Evolutionary conservation across 495 filamentous ascomycete species (phyloP), one percentile per base, ranked within the genome.

Genomic region (Aspergillus biplanus): DNA sequence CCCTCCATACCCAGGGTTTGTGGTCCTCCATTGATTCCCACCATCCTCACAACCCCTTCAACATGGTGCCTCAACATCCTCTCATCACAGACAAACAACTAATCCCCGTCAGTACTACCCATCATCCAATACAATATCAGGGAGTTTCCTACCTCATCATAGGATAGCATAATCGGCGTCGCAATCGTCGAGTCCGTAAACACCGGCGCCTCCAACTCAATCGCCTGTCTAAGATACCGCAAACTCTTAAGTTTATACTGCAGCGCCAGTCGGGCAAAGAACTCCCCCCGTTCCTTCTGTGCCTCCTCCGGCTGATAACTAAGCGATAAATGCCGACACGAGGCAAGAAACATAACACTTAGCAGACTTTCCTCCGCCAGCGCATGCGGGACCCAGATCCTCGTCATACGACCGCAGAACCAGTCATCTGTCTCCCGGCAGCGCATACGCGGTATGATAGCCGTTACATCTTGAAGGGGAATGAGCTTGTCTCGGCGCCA

Each of bases 151-250:
- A 65, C 69, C 64, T 71, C 66, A 46, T 71, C 69, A 62, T 69
- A 71, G 56, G 69, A 61, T 13, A 71, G 42, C 69, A 71, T 71
- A 3, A 69, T 67, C 5, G 69, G 64, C 49, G 65, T 66, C 44
- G 66, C 58, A 49, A 71, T 59, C 0, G 66, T 68, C 0, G 63
- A 63, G 53, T 71, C 66, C 52, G 35, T 69, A 53, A 65, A 67
- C 0, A 44, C 18, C 7, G 69, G 64, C 39, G 58, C 18, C 34
- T 61, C 58, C 5, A 15, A 9, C 13, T 33, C 15, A 35, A 61
- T 61, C 8, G 48, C 48, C 7, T 44, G 31, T 44, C 58, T 27
- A 6, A 61, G 34, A 6, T 35, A 52, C 48, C 39, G 48, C 34
- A 61, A 2, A 7, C 50, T 39, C 1, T 33, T 18, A 15, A 61